Evolutionary conservation across 495 filamentous ascomycete species (phyloP).

Genomic region (Aspergillus wentii): DNA sequence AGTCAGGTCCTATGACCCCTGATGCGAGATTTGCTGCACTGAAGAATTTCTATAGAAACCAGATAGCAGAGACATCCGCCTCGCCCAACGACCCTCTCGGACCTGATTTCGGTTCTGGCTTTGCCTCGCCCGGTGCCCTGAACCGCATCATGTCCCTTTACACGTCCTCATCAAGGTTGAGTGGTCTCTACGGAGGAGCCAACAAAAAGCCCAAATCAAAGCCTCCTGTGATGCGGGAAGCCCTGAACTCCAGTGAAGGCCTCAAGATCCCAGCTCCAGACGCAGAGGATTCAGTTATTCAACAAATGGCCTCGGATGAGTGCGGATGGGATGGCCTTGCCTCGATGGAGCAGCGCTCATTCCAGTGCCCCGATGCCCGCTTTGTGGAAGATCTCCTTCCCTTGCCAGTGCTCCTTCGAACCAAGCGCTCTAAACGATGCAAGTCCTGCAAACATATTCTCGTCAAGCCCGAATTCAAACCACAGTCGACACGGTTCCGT

Average conservation of each 20-base stretch:
- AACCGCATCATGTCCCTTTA: constrained; percentile 91
- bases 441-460: constrained; percentile 90
- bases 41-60: constrained; percentile 67
- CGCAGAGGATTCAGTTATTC: constrained; percentile 43
- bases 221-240: constrained; percentile 71
- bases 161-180: constrained; percentile 49
- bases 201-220: constrained; percentile 66
- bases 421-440: constrained; percentile 91
- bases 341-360: constrained; percentile 45
- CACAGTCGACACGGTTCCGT: constrained; percentile 76
- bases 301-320: constrained; percentile 36
- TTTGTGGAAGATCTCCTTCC: constrained; percentile 71
- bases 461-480: constrained; percentile 88
- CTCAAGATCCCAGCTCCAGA: constrained; percentile 49
- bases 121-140: constrained; percentile 76
- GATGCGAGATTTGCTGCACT: constrained; percentile 47
- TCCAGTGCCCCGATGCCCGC: constrained; percentile 43
- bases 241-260: constrained; percentile 62
- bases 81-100: constrained; percentile 47
- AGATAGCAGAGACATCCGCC: constrained; percentile 56
- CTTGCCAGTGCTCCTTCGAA: constrained; percentile 73
- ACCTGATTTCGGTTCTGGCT: constrained; percentile 49
- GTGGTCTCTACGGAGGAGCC: constrained; percentile 39
- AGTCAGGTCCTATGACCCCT: constrained; percentile 28
- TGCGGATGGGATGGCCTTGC: constrained; percentile 52